Evolutionary conservation across 495 filamentous ascomycete species (phyloP).

Genomic region (Penicillium bialowiezense): DNA sequence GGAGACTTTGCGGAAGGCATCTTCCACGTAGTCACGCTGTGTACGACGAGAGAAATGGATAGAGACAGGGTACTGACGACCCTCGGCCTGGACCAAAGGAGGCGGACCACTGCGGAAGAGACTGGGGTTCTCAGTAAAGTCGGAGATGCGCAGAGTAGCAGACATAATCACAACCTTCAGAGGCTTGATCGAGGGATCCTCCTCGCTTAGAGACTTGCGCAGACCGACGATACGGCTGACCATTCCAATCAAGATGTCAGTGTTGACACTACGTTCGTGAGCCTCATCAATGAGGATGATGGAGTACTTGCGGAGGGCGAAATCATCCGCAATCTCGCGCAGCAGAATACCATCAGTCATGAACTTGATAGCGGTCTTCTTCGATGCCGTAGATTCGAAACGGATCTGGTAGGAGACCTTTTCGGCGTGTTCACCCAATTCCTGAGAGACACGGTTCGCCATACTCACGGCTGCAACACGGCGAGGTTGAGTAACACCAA

Average conservation of each 20-base stretch:
- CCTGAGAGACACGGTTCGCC: conserved; percentile 85
- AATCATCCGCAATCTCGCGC: conserved; percentile 86
- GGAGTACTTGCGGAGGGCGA: conserved; percentile 88
- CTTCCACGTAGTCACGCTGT: conserved; percentile 82
- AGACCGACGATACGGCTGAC: conserved; percentile 87
- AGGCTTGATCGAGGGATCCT: conserved; percentile 64
- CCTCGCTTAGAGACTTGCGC: conserved; percentile 58
- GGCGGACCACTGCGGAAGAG: conserved; percentile 76
- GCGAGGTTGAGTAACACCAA: conserved; percentile 91
- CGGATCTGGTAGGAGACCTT: conserved; percentile 92
- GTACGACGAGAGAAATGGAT: conserved; percentile 85
- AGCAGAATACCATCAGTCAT: conserved; percentile 98
- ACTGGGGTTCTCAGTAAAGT: conserved; percentile 79
- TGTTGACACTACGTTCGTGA: conserved; percentile 96
- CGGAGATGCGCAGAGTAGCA: conserved; percentile 84
- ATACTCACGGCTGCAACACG: conserved; percentile 93
- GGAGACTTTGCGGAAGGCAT: conserved; percentile 82
- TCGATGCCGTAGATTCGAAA: conserved; percentile 80
- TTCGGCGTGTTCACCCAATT: conserved; percentile 66
- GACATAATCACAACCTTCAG: conserved; percentile 98
- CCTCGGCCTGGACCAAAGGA: conserved; percentile 85
- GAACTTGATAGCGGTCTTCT: conserved; percentile 92
- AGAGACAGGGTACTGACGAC: conserved; percentile 89
- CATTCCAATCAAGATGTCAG: conserved; percentile 95
- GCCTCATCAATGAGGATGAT: conserved; percentile 95